phyloP scores from a whole-genome alignment of 2,329 filamentous ascomycete species.

The Escovopsis sp. region DNA sequence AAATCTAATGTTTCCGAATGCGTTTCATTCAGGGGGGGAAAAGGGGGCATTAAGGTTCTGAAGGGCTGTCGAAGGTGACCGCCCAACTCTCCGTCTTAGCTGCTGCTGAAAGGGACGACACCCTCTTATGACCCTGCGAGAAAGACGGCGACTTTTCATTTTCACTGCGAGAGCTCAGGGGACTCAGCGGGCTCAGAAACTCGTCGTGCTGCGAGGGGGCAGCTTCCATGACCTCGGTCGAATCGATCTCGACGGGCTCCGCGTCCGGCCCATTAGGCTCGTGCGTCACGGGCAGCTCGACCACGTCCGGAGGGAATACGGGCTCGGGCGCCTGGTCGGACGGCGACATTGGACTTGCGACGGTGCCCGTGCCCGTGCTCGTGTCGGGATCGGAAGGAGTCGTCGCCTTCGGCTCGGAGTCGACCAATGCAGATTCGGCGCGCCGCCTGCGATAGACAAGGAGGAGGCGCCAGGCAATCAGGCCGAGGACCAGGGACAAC shows the following conservation, averaged over 20 bases:
- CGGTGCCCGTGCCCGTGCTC: too few species aligned
- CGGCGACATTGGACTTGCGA: neutral
- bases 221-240: constrained; percentile 7
- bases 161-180: too few species aligned
- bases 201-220: too few species aligned
- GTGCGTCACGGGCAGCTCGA: neutral
- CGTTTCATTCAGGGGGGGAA: too few species aligned
- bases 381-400: constrained; percentile 1
- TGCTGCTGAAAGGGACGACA: constrained; percentile 1
- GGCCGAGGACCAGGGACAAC: constrained; percentile 25
- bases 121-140: constrained; percentile 1
- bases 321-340: neutral
- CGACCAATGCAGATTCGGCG: neutral
- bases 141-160: constrained; percentile 5
- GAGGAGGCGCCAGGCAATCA: constrained; percentile 29
- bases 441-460: constrained; percentile 22
- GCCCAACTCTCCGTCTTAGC: neutral
- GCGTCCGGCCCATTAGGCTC: constrained; percentile 7
- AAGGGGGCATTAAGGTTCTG: too few species aligned
- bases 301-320: constrained; percentile 23
- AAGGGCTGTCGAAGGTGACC: too few species aligned
- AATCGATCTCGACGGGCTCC: constrained; percentile 39
- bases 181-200: too few species aligned
- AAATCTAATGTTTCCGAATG: too few species aligned
- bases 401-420: constrained; percentile 1